A percentile compares a stretch with the other conserved stretches of the same genome.
phyloP scores from a whole-genome alignment of 305 asterid genomes.

The Fraxinus sp. region DNA sequence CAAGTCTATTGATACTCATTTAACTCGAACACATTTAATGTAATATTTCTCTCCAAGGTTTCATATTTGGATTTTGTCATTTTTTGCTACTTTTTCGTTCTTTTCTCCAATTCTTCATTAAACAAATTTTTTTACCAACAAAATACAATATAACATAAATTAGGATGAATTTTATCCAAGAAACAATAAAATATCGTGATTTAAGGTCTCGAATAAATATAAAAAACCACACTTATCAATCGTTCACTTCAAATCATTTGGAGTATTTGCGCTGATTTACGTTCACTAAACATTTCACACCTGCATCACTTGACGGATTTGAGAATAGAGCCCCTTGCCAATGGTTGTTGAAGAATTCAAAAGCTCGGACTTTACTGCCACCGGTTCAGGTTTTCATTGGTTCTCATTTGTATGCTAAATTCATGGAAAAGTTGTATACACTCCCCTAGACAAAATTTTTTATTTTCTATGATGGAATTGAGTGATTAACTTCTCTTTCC shows the following conservation, averaged over 20 bases:
- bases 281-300: constrained; percentile 60
- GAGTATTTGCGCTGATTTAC: constrained; percentile 48
- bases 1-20: too few species aligned
- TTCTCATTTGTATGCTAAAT: constrained; percentile 3
- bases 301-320: constrained; percentile 54
- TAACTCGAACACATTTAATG: too few species aligned
- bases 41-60: too few species aligned
- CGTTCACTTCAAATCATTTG: constrained; percentile 56
- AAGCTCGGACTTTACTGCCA: constrained; percentile 55
- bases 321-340: constrained; percentile 63
- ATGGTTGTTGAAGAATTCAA: constrained; percentile 65
- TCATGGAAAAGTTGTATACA: not conserved
- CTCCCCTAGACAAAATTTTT: not conserved
- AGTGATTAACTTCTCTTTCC: not conserved
- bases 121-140: too few species aligned
- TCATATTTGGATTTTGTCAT: too few species aligned
- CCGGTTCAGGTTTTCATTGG: constrained; percentile 57
- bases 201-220: too few species aligned
- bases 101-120: too few species aligned
- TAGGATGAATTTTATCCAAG: too few species aligned
- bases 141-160: too few species aligned
- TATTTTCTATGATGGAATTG: not conserved
- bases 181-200: too few species aligned
- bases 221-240: not conserved
- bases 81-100: too few species aligned